These are phyloP conservation scores for Sequoia sempervirens DNA, from an alignment of 75 land plant species.

Conservation along the genomic window DNA sequence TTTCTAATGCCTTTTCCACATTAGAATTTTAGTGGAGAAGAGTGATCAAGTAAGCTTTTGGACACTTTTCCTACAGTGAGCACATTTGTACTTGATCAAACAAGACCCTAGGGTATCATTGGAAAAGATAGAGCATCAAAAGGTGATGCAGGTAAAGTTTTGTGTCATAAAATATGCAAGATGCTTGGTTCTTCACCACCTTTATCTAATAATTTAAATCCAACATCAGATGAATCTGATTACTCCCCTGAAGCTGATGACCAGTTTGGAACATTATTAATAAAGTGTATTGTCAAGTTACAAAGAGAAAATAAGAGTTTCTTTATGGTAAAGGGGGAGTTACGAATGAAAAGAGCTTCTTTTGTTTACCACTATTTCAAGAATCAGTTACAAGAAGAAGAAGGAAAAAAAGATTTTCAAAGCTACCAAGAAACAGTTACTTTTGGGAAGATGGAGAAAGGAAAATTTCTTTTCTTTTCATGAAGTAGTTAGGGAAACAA, in stretches of 20 bases:
- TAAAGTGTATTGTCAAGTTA: conserved; percentile 63
- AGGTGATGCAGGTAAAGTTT: conserved; percentile 12
- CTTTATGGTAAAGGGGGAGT: too few species aligned
- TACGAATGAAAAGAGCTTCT: too few species aligned
- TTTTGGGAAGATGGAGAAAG: too few species aligned
- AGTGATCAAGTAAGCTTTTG: neutral
- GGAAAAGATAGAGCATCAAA: conserved; percentile 11
- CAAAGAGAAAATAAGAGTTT: too few species aligned
- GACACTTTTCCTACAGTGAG: conserved; percentile 7
- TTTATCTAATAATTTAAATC: neutral
- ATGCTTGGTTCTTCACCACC: conserved; percentile 14
- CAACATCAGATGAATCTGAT: conserved; percentile 8
- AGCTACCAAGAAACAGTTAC: too few species aligned
- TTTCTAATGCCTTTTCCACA: neutral
- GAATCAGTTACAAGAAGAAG: too few species aligned
- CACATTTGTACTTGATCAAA: conserved; percentile 22
- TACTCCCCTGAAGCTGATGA: conserved; percentile 26
- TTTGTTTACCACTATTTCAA: too few species aligned
- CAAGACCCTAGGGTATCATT: conserved; percentile 22
- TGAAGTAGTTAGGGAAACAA: too few species aligned
- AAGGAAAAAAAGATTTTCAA: too few species aligned
- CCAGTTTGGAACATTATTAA: conserved; percentile 38
- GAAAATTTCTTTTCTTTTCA: too few species aligned
- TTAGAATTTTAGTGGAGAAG: neutral
- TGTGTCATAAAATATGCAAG: conserved; percentile 24